Evolutionary conservation across 768 basidiomycete genomes (phyloP).

Genomic region (Stropharia rugosoannulata): DNA sequence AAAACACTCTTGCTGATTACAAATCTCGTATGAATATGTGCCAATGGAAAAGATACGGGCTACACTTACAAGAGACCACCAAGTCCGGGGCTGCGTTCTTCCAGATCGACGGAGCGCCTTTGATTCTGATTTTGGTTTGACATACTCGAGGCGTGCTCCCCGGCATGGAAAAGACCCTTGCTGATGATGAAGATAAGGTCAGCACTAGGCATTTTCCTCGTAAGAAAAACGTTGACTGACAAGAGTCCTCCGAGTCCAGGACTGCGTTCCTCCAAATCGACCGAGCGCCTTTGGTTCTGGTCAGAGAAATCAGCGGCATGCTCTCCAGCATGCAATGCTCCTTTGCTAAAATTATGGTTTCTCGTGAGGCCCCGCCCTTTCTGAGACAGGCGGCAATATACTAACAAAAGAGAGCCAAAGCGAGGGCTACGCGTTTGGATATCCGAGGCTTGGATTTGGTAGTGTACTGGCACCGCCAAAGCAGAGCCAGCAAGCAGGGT

Average conservation of each 20-base stretch:
- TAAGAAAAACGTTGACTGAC: not conserved
- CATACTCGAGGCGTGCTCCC: not conserved
- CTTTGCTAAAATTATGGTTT: too few species aligned
- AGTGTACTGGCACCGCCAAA: not conserved
- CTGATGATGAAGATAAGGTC: too few species aligned
- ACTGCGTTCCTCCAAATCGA: not conserved
- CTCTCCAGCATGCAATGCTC: not conserved
- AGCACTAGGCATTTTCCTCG: too few species aligned
- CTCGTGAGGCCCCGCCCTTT: too few species aligned
- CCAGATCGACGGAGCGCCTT: not conserved
- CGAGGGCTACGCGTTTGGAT: not conserved
- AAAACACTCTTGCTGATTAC: not conserved
- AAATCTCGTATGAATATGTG: not conserved
- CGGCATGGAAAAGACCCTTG: not conserved
- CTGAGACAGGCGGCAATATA: too few species aligned
- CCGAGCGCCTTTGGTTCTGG: not conserved
- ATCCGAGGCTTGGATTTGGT: not conserved
- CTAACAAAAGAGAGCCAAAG: too few species aligned
- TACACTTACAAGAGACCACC: not conserved
- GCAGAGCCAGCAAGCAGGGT: not conserved
- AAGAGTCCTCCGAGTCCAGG: not conserved
- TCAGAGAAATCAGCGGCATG: not conserved
- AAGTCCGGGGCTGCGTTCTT: not conserved
- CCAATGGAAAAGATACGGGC: not conserved
- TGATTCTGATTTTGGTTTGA: not conserved